phyloP scores from a whole-genome alignment of 345 rosid genomes.

The Mercurialis annua region DNA sequence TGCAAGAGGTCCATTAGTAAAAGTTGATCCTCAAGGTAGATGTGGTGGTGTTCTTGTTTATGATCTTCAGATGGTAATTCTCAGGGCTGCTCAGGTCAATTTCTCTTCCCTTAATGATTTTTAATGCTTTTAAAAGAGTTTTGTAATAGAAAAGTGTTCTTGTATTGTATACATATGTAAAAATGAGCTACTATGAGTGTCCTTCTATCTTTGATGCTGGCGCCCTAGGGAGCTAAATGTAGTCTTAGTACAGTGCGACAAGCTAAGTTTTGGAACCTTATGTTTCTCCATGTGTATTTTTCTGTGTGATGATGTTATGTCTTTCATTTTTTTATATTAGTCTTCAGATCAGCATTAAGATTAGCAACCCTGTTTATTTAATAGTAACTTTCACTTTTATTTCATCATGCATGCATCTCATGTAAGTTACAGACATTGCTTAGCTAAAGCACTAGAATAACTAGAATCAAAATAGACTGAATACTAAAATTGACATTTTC shows the following conservation, averaged over 20 bases:
- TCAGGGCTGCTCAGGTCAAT: constrained; percentile 91
- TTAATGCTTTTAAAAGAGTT: neutral
- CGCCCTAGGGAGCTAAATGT: no score
- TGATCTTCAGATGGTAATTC: constrained; percentile 93
- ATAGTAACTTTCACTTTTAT: neutral
- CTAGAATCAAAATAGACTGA: neutral
- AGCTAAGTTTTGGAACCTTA: neutral
- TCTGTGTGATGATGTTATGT: neutral
- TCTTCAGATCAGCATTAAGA: neutral
- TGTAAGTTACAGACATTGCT: neutral
- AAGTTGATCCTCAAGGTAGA: constrained; percentile 99
- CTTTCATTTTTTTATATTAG: neutral
- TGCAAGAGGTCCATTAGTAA: constrained; percentile 75
- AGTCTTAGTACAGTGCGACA: no score
- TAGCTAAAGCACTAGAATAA: neutral
- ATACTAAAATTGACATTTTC: neutral
- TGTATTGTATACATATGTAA: neutral
- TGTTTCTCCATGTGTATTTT: neutral
- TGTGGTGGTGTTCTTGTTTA: constrained; percentile 89
- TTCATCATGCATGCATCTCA: neutral
- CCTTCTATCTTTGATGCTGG: neutral
- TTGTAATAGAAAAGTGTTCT: neutral
- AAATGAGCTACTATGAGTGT: neutral
- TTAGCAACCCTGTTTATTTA: neutral
- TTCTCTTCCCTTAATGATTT: constrained; percentile 24